phyloP scores from a whole-genome alignment of 179 eudicot genomes.

The Drosera spatulata region DNA sequence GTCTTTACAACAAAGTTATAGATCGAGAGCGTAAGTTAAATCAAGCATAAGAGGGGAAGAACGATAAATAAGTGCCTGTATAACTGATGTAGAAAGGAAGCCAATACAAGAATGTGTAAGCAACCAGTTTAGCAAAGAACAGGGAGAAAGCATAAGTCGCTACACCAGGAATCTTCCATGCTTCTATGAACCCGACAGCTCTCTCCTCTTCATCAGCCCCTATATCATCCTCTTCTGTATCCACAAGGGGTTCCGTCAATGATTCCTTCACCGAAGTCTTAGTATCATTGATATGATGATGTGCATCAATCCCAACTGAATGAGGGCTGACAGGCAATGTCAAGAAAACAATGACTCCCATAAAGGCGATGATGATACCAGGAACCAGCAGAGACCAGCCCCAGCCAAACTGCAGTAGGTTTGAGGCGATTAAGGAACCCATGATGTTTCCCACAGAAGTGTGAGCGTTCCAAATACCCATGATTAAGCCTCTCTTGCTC shows the following conservation, averaged over 20 bases:
- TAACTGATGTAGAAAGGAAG: conserved; percentile 88
- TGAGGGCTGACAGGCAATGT: conserved; percentile 69
- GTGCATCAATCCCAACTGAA: conserved; percentile 39
- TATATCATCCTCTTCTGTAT: conserved; percentile 3
- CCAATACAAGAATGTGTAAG: conserved; percentile 87
- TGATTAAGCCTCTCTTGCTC: conserved; percentile 66
- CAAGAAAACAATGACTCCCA: conserved; percentile 49
- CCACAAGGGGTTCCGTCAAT: conserved; percentile 37
- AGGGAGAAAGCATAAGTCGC: conserved; percentile 83
- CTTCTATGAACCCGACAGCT: conserved; percentile 68
- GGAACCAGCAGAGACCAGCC: conserved; percentile 97
- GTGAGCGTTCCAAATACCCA: conserved; percentile 94
- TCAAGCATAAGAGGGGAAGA: too few relatives aligned
- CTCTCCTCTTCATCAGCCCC: conserved; percentile 16
- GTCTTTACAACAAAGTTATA: too few relatives aligned
- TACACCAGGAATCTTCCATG: conserved; percentile 93
- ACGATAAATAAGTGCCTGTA: conserved; percentile 38
- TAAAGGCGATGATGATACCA: conserved; percentile 40
- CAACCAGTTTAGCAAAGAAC: conserved; percentile 85
- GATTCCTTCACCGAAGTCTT: conserved; percentile 30
- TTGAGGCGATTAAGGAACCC: conserved; percentile 72
- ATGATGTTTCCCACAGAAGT: conserved; percentile 79
- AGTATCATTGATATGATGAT: conserved; percentile 41
- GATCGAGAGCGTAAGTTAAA: too few relatives aligned
- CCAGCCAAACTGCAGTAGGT: conserved; percentile 73